A percentile compares a stretch with the other conserved stretches of the same genome.
Evolutionary conservation across 1,139 yeast species (phyloP).

Genomic region (Spencermartinsiella ligniputridi): DNA sequence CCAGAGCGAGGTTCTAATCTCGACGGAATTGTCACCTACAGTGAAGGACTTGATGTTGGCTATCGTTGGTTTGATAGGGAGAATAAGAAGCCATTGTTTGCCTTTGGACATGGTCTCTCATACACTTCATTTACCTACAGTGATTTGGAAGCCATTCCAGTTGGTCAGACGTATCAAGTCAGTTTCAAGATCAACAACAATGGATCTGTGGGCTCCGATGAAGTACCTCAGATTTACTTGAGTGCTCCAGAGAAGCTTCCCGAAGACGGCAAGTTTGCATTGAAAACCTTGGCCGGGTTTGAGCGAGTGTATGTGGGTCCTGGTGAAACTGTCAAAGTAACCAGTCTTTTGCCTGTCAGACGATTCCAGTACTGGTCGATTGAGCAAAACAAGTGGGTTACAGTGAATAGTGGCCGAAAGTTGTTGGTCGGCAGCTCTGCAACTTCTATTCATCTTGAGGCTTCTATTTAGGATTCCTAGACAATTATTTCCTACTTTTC

Average conservation of each 20-base stretch:
- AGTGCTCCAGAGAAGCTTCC: neutral
- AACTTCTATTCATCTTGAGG: no score
- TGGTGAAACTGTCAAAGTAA: neutral
- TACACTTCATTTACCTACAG: constrained; percentile 45
- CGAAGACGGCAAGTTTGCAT: neutral
- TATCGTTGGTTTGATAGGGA: constrained; percentile 54
- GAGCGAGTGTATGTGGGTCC: neutral
- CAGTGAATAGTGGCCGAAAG: no score
- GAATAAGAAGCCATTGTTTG: constrained; percentile 45
- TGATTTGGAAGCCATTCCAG: constrained; percentile 26
- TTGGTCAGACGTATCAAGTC: constrained; percentile 21
- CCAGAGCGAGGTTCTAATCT: no score
- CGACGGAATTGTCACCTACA: no score
- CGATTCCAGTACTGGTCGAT: no score
- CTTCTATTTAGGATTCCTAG: no score
- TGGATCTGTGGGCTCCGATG: constrained; percentile 42
- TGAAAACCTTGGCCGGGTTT: neutral
- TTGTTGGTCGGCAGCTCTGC: no score
- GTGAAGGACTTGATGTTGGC: constrained; percentile 55
- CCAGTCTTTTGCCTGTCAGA: neutral
- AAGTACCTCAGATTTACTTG: constrained; percentile 41
- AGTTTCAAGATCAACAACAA: constrained; percentile 38
- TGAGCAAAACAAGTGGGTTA: no score
- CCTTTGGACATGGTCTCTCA: constrained; percentile 59
- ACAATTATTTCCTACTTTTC: no score